Conservation (phyloP, 2,329 filamentous ascomycete genomes). For the Fusarium concolor region DNA sequence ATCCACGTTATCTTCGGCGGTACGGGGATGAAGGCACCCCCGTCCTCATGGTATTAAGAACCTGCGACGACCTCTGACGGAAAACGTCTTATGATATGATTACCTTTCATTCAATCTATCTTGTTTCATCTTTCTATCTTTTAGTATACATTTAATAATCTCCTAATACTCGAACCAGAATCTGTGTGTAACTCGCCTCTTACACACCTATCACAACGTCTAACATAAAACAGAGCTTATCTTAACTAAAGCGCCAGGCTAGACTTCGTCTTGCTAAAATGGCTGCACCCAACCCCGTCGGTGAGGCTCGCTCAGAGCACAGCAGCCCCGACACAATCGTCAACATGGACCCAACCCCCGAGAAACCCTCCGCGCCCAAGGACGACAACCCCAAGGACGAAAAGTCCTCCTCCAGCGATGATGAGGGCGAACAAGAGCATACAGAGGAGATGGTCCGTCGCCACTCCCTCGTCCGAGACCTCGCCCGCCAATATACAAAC, state of each 20-base stretch:
- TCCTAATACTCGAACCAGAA: conserved; percentile 19
- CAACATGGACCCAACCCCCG: conserved; percentile 20
- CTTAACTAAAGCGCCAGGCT: conserved; percentile 6
- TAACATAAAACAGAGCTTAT: conserved; percentile 12
- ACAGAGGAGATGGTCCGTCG: conserved; percentile 34
- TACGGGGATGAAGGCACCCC: conserved; percentile 17
- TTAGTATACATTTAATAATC: conserved; percentile 14
- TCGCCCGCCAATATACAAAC: conserved; percentile 34
- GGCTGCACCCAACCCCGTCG: conserved; percentile 18
- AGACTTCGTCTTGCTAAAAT: conserved; percentile 25
- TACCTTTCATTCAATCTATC: conserved; percentile 3
- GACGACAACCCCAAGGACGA: conserved; percentile 3
- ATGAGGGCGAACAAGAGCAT: conserved; percentile 7
- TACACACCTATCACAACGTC: too few species aligned
- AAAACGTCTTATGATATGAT: neutral
- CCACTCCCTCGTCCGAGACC: conserved; percentile 38
- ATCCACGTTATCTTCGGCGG: conserved; percentile 17
- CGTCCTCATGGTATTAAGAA: conserved; percentile 29
- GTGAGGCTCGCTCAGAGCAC: conserved; percentile 22
- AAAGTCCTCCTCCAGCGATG: conserved; percentile 12
- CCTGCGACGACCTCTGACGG: conserved; percentile 6
- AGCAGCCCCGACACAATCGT: conserved; percentile 38
- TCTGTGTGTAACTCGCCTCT: conserved; percentile 3
- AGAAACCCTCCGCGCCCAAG: conserved; percentile 15
- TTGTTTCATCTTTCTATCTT: conserved; percentile 1